phyloP scores from a whole-genome alignment of 108 stramenopile genomes.

The Fragilariopsis cylindrus region DNA sequence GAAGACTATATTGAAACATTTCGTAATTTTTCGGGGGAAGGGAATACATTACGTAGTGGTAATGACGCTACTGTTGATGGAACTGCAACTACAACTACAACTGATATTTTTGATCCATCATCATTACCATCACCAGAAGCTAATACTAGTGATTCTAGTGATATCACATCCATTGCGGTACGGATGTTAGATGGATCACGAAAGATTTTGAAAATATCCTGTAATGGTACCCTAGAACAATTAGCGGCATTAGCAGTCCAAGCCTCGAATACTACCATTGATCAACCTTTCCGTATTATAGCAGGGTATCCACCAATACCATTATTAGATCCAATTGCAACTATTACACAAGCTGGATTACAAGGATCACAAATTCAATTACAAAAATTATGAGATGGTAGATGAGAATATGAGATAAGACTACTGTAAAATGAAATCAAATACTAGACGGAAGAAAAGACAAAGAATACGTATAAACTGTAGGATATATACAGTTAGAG shows the following conservation, averaged over 20 bases:
- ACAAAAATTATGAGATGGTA: conserved; percentile 44
- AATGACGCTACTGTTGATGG: conserved; percentile 17
- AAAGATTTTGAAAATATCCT: conserved; percentile 58
- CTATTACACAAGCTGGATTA: conserved; percentile 71
- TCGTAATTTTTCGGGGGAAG: conserved; percentile 57
- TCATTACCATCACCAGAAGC: conserved; percentile 19
- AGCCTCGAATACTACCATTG: background rate
- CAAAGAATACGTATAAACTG: too few relatives aligned
- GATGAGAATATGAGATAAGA: too few relatives aligned
- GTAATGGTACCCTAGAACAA: conserved; percentile 39
- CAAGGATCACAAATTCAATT: conserved; percentile 73
- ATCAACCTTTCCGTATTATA: conserved; percentile 50
- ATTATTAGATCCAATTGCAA: conserved; percentile 51
- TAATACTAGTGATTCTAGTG: too few relatives aligned
- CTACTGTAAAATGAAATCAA: too few relatives aligned
- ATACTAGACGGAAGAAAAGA: too few relatives aligned
- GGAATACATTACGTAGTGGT: conserved; percentile 24
- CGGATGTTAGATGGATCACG: conserved; percentile 73
- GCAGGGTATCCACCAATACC: conserved; percentile 77
- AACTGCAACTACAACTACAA: background rate
- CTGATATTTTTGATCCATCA: conserved; percentile 46
- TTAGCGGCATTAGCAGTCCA: conserved; percentile 48
- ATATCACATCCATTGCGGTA: conserved; percentile 68
- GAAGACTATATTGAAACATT: conserved; percentile 78
- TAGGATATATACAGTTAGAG: too few relatives aligned